phyloP scores from a whole-genome alignment of 352 stramenopile genomes.

The Phytophthora meadii region DNA sequence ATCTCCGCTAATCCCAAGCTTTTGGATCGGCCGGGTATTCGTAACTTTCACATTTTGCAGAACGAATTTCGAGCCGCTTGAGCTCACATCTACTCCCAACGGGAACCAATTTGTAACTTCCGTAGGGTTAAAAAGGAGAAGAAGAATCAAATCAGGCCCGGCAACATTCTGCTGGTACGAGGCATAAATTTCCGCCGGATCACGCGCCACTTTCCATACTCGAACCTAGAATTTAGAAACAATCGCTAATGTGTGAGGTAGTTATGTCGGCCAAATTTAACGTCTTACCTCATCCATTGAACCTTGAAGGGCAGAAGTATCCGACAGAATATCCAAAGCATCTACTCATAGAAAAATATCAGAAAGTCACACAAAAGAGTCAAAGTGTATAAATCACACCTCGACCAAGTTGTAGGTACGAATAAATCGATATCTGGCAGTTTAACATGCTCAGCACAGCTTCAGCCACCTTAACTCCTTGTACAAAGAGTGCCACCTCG shows the following conservation, averaged over 20 bases:
- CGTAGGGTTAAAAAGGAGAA: constrained; percentile 42
- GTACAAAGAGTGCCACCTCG: constrained; percentile 34
- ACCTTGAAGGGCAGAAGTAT: constrained; percentile 35
- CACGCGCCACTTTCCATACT: constrained; percentile 38
- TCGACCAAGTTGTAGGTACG: constrained; percentile 54
- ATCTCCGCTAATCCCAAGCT: constrained; percentile 40
- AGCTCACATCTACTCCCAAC: constrained; percentile 39
- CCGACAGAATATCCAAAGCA: constrained; percentile 23
- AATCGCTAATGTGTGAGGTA: background rate
- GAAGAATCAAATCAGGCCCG: constrained; percentile 32
- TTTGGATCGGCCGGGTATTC: constrained; percentile 8
- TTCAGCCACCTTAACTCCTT: constrained; percentile 35
- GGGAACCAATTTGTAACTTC: constrained; percentile 20
- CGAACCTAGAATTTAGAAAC: constrained; percentile 34
- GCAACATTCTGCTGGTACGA: constrained; percentile 30
- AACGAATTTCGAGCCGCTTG: constrained; percentile 49
- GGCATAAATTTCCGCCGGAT: constrained; percentile 21
- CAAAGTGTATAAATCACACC: constrained; percentile 21
- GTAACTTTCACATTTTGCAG: constrained; percentile 34
- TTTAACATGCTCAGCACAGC: constrained; percentile 24
- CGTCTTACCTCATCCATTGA: constrained; percentile 55
- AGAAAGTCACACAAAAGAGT: background rate
- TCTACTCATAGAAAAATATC: constrained; percentile 17
- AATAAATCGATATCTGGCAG: constrained; percentile 29
- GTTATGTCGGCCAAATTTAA: background rate